These are phyloP conservation scores for Rubus parviflorus DNA, from an alignment of 306 rosid genomes.

Conservation along the genomic window DNA sequence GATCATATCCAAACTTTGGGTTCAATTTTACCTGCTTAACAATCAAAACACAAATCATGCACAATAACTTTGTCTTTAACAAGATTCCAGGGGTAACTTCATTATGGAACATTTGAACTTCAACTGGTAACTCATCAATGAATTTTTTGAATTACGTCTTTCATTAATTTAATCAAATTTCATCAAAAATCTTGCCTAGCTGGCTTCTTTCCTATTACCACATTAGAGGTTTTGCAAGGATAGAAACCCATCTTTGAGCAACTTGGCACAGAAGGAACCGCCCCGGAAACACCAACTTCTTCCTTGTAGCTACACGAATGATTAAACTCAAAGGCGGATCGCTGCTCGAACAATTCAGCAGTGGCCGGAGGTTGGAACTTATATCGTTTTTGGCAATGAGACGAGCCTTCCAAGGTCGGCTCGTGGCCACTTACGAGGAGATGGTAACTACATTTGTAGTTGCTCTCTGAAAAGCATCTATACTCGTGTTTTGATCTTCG, in stretches of 20 bases:
- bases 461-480: slow-evolving; percentile 45
- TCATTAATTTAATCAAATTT: not conserved
- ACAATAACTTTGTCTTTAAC: not conserved
- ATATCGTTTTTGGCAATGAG: slow-evolving; percentile 63
- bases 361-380: slow-evolving; percentile 49
- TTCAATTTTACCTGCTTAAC: not conserved
- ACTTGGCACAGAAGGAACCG: not conserved
- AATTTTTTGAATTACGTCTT: not conserved
- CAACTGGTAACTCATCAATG: not conserved
- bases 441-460: slow-evolving; percentile 65
- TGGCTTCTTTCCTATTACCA: not conserved
- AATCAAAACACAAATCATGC: not conserved
- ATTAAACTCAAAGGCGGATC: slow-evolving; percentile 17
- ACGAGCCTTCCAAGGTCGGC: slow-evolving; percentile 37
- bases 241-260: not conserved
- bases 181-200: not conserved
- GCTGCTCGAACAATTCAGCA: slow-evolving; percentile 31
- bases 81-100: not conserved
- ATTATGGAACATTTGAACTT: not conserved
- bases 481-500: slow-evolving; percentile 37
- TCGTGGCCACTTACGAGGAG: slow-evolving; percentile 36
- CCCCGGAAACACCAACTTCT: slow-evolving; percentile 2
- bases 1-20: too few species aligned
- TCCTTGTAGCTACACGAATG: slow-evolving; percentile 5
- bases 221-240: not conserved